Evolutionary conservation across 306 rosid genomes (phyloP).

Genomic region (Fragaria vesca): DNA sequence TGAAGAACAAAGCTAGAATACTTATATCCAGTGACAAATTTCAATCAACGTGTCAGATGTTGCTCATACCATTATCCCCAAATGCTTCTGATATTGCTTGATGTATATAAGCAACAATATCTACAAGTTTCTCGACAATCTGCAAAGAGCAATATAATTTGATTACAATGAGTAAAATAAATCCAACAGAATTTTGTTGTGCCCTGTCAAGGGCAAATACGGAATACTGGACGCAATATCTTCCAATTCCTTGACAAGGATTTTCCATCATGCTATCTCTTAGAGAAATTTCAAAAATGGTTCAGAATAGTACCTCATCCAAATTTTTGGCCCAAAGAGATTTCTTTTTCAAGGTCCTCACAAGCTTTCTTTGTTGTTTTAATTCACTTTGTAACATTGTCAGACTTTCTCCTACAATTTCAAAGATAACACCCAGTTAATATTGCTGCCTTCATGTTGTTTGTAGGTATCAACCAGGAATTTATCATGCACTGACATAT

Average conservation of each 20-base stretch:
- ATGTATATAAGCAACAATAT: constrained; percentile 55
- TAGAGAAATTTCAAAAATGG: constrained; percentile 12
- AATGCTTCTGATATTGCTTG: constrained; percentile 64
- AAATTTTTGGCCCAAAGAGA: constrained; percentile 83
- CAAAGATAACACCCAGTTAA: constrained; percentile 32
- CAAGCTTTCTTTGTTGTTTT: constrained; percentile 78
- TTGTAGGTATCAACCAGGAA: constrained; percentile 16
- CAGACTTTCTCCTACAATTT: constrained; percentile 76
- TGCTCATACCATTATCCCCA: constrained; percentile 58
- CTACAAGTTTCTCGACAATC: constrained; percentile 89
- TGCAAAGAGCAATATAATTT: constrained; percentile 45
- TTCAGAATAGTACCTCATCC: constrained; percentile 69
- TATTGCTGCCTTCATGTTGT: constrained; percentile 15
- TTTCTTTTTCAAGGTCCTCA: constrained; percentile 78
- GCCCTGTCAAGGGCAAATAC: neutral
- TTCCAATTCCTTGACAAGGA: neutral
- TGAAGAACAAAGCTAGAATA: constrained; percentile 3
- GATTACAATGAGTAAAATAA: constrained; percentile 14
- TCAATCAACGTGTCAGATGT: constrained; percentile 13
- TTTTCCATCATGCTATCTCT: constrained; percentile 15
- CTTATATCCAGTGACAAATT: neutral
- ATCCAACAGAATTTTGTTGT: neutral
- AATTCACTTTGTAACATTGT: constrained; percentile 71
- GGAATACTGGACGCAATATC: neutral
- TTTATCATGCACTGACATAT: constrained; percentile 14